These are phyloP conservation scores for Fraxinus dipetala DNA, from an alignment of 305 asterid genomes.

Conservation along the genomic window DNA sequence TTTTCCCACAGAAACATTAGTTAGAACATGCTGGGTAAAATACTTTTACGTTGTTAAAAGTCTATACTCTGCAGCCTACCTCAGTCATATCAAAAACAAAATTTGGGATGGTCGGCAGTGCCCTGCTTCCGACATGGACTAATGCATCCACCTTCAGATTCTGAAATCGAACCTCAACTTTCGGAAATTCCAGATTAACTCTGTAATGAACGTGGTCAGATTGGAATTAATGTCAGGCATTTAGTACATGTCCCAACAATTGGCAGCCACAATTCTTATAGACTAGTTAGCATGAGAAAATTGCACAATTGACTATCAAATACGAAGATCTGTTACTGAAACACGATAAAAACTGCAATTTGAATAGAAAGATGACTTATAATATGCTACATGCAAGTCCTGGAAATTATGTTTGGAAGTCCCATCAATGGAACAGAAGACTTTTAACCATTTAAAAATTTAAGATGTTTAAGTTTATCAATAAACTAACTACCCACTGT, in stretches of 20 bases:
- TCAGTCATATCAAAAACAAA: conserved; percentile 66
- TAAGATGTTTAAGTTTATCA: neutral
- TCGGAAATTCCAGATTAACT: conserved; percentile 64
- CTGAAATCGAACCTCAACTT: conserved; percentile 68
- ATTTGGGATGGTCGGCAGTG: conserved; percentile 78
- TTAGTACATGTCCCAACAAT: neutral
- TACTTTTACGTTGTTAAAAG: conserved; percentile 2
- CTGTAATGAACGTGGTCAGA: conserved; percentile 29
- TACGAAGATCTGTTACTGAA: neutral
- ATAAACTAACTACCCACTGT: neutral
- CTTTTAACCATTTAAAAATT: neutral
- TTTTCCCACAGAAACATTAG: conserved; percentile 13
- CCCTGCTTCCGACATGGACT: conserved; percentile 72
- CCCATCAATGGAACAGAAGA: neutral
- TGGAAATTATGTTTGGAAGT: neutral
- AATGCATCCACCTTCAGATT: conserved; percentile 60
- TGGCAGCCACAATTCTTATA: neutral
- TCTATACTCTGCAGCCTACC: conserved; percentile 34
- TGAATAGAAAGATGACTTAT: neutral
- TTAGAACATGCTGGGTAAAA: conserved; percentile 13
- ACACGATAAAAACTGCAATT: neutral
- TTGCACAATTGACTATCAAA: neutral
- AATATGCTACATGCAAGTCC: neutral
- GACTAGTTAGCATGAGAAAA: neutral
- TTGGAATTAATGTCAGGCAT: neutral